A percentile compares a stretch with the other conserved stretches of the same genome.
phyloP scores from a whole-genome alignment of 192 early-diverging fungal genomes.

The Coemansia sp. region DNA sequence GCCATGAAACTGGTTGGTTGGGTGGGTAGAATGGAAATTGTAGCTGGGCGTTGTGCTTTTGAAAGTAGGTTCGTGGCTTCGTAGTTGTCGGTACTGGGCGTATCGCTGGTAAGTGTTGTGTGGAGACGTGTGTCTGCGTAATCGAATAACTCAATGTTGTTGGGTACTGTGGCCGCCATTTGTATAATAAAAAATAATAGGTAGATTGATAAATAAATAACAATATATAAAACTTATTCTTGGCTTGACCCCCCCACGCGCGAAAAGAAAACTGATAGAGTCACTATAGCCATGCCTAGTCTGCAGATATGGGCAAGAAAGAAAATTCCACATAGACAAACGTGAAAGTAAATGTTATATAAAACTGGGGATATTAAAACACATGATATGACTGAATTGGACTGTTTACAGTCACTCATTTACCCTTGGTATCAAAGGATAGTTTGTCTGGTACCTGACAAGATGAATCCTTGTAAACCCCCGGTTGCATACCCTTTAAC shows the following conservation, averaged over 20 bases:
- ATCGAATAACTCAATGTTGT: slow-evolving; percentile 30
- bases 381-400: too few species aligned
- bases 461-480: too few species aligned
- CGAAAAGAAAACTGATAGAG: background rate
- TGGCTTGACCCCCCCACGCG: background rate
- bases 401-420: background rate
- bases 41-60: background rate
- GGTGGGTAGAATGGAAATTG: background rate
- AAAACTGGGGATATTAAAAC: background rate
- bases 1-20: slow-evolving; percentile 15
- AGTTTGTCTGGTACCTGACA: too few species aligned
- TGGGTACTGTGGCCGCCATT: background rate
- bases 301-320: background rate
- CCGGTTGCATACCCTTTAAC: too few species aligned
- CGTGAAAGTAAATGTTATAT: background rate
- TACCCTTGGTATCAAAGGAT: background rate
- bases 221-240: background rate
- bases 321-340: background rate
- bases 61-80: slow-evolving; percentile 14
- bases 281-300: background rate
- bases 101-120: background rate
- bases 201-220: background rate
- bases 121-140: slow-evolving; percentile 28
- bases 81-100: slow-evolving; percentile 23
- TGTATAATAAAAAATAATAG: too few species aligned